Percentiles rank a stretch among this genome's conserved stretches.
Evolutionary conservation across 2,329 filamentous ascomycete species (phyloP).

Genomic region (Fusarium liriodendri): DNA sequence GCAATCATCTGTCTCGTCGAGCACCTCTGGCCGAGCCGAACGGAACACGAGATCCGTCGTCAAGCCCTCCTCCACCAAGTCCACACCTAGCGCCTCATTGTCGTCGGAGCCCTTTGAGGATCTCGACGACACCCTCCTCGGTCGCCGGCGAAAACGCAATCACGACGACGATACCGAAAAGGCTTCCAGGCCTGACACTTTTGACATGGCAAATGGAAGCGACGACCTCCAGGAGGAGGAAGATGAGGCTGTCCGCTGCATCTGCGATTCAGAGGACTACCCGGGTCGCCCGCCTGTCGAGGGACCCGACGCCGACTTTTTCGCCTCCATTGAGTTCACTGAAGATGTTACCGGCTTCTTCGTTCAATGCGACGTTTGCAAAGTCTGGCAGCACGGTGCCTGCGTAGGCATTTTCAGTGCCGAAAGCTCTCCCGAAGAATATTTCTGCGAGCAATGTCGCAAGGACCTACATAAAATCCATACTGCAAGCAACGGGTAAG

Average conservation of each 20-base stretch:
- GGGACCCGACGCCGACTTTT: constrained; percentile 66
- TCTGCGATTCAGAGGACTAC: constrained; percentile 95
- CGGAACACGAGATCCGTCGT: constrained; percentile 77
- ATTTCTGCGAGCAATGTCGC: constrained; percentile 96
- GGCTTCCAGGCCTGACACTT: constrained; percentile 53
- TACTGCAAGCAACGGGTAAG: constrained; percentile 86
- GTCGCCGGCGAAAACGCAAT: constrained; percentile 82
- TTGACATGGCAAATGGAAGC: constrained; percentile 70
- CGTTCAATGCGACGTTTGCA: constrained; percentile 97
- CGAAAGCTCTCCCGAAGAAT: constrained; percentile 92
- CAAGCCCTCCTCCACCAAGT: constrained; percentile 81
- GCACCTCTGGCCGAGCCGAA: constrained; percentile 80
- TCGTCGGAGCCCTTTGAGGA: constrained; percentile 78
- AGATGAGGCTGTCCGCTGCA: constrained; percentile 94
- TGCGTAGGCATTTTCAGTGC: constrained; percentile 98
- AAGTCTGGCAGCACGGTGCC: constrained; percentile 98
- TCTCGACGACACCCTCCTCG: constrained; percentile 76
- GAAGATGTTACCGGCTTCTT: constrained; percentile 95
- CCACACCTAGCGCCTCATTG: constrained; percentile 77
- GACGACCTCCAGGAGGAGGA: constrained; percentile 80
- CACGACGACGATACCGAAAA: constrained; percentile 71
- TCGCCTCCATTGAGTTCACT: constrained; percentile 71
- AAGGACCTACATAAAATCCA: constrained; percentile 91
- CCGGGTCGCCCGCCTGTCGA: constrained; percentile 81
- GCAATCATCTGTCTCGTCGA: constrained; percentile 83